Percentiles rank a stretch among this genome's conserved stretches.
phyloP scores from a whole-genome alignment of 108 stramenopile genomes.

The Tribonema minus region DNA sequence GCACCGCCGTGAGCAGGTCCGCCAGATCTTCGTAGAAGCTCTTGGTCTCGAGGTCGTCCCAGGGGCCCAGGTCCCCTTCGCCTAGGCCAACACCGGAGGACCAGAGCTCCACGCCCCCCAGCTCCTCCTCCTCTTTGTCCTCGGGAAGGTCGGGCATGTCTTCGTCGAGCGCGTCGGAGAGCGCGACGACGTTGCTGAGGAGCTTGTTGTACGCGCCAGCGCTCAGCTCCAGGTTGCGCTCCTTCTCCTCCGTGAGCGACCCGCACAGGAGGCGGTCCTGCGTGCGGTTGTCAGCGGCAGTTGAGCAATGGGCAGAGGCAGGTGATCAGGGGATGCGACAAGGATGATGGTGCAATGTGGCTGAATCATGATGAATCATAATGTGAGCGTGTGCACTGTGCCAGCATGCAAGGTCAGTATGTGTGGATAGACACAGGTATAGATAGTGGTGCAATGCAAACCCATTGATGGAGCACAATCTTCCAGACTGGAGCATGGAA shows the following conservation, averaged over 20 bases:
- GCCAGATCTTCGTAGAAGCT: slow-evolving; percentile 89
- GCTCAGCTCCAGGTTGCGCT: slow-evolving; percentile 77
- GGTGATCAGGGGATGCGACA: too few species aligned
- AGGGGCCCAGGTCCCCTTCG: slow-evolving; percentile 71
- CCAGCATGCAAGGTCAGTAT: too few species aligned
- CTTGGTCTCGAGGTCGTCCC: slow-evolving; percentile 79
- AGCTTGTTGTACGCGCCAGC: slow-evolving; percentile 72
- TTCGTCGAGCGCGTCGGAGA: slow-evolving; percentile 72
- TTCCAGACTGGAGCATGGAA: too few species aligned
- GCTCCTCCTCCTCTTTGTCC: slow-evolving; percentile 66
- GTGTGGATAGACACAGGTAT: too few species aligned
- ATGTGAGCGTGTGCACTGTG: too few species aligned
- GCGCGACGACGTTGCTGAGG: slow-evolving; percentile 65
- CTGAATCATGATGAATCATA: too few species aligned
- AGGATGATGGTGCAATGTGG: too few species aligned
- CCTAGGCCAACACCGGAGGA: slow-evolving; percentile 61
- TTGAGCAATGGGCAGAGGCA: too few species aligned
- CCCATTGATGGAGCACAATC: too few species aligned
- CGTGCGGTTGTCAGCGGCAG: too few species aligned
- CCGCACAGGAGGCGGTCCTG: slow-evolving; percentile 80
- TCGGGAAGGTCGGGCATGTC: slow-evolving; percentile 64
- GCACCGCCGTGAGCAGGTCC: slow-evolving; percentile 78
- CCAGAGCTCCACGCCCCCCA: slow-evolving; percentile 68
- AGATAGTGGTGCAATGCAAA: too few species aligned
- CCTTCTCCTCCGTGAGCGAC: slow-evolving; percentile 74